phyloP scores from a whole-genome alignment of 305 asterid species.

The Plantago lanceolata region DNA sequence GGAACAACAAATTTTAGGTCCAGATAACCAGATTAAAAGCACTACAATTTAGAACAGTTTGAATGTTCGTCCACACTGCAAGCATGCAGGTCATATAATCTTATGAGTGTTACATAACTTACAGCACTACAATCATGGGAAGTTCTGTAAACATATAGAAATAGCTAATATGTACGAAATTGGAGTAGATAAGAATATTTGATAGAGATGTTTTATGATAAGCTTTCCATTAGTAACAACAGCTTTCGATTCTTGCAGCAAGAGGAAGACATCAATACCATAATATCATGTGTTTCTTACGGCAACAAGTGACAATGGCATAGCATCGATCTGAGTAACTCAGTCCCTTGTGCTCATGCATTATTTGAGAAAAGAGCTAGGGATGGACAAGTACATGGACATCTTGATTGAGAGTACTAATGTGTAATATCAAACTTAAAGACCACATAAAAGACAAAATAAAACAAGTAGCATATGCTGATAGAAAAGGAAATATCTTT shows the following conservation, averaged over 20 bases:
- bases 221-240: too few species aligned
- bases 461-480: background rate
- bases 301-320: too few species aligned
- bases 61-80: background rate
- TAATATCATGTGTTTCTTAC: background rate
- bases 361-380: conserved; percentile 6
- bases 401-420: background rate
- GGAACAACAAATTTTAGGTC: background rate
- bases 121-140: too few species aligned
- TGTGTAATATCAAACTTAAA: background rate
- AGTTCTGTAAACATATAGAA: too few species aligned
- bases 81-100: background rate
- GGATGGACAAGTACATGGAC: background rate
- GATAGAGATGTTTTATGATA: too few species aligned
- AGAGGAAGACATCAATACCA: background rate
- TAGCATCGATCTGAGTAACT: too few species aligned
- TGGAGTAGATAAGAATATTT: too few species aligned
- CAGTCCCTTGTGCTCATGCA: too few species aligned
- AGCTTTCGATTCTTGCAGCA: too few species aligned
- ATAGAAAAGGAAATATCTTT: background rate
- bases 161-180: too few species aligned
- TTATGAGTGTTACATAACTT: too few species aligned
- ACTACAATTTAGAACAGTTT: conserved; percentile 2
- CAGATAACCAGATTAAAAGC: conserved; percentile 3
- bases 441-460: background rate